These are phyloP conservation scores for Solanum raphanifolium DNA, from an alignment of 257 asterid genomes.

Conservation along the genomic window DNA sequence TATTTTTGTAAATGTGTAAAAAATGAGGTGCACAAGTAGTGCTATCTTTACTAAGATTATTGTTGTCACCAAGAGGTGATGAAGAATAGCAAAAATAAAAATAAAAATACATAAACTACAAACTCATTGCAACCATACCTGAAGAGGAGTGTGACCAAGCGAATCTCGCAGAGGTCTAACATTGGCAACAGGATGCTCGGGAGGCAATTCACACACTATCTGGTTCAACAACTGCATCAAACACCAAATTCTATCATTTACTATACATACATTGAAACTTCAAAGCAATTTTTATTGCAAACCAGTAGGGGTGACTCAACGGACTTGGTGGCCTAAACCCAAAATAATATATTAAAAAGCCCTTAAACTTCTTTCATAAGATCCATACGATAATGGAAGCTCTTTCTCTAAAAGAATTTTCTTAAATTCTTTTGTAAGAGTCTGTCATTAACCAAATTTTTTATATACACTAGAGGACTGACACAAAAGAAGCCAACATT, in stretches of 20 bases:
- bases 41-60: background rate
- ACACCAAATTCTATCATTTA: background rate
- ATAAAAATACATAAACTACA: background rate
- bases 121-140: slow-evolving; percentile 29
- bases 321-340: background rate
- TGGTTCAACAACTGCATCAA: slow-evolving; percentile 73
- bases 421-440: background rate
- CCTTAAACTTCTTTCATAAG: background rate
- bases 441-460: background rate
- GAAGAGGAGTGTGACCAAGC: slow-evolving; percentile 94
- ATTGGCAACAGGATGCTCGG: slow-evolving; percentile 97
- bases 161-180: slow-evolving; percentile 91
- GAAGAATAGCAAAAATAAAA: background rate
- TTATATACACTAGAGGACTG: background rate
- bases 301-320: background rate
- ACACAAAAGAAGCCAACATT: background rate
- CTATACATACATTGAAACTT: background rate
- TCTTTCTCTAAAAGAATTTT: background rate
- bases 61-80: background rate
- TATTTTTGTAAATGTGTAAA: background rate
- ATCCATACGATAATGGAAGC: background rate
- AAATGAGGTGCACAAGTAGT: background rate
- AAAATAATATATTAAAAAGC: background rate
- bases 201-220: slow-evolving; percentile 96
- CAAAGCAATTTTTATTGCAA: background rate